Percentiles rank a stretch among this genome's conserved stretches.
phyloP scores from a whole-genome alignment of 306 rosid genomes.

The Styphnolobium japonicum region DNA sequence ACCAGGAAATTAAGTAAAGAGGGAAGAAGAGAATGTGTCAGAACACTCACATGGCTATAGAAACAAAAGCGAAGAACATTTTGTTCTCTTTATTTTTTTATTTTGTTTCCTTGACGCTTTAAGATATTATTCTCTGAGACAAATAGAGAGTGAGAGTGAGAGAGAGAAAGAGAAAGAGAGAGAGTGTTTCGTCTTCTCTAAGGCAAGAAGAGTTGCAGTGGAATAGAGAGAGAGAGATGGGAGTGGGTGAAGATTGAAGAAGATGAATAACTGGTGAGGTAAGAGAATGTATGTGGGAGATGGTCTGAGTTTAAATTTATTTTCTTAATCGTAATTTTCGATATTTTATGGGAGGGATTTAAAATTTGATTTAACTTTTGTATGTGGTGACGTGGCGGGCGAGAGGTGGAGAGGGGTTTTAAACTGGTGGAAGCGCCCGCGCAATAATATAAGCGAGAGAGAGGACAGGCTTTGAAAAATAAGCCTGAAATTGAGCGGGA shows the following conservation, averaged over 20 bases:
- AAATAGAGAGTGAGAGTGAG: slow-evolving; percentile 10
- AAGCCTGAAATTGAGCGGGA: slow-evolving; percentile 54
- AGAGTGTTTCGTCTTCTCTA: slow-evolving; percentile 78
- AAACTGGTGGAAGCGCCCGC: slow-evolving; percentile 50
- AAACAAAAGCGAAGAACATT: slow-evolving; percentile 59
- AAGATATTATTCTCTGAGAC: slow-evolving; percentile 12
- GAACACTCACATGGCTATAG: slow-evolving; percentile 72
- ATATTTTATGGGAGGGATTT: not conserved
- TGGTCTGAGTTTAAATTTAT: slow-evolving; percentile 28
- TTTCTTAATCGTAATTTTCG: not conserved
- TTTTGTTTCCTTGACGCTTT: slow-evolving; percentile 29
- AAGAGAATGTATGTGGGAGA: slow-evolving; percentile 33
- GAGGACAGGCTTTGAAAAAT: slow-evolving; percentile 25
- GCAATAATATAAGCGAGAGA: slow-evolving; percentile 22
- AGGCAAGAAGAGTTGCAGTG: slow-evolving; percentile 62
- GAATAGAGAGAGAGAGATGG: slow-evolving; percentile 34
- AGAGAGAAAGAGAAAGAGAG: slow-evolving; percentile 28
- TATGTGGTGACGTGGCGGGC: slow-evolving; percentile 44
- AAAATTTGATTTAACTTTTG: not conserved
- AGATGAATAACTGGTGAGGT: slow-evolving; percentile 40
- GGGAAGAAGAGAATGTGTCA: slow-evolving; percentile 56
- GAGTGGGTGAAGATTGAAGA: slow-evolving; percentile 25
- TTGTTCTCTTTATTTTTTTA: not conserved
- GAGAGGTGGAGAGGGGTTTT: slow-evolving; percentile 28
- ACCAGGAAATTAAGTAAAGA: slow-evolving; percentile 6